Evolutionary conservation across 345 rosid genomes (phyloP), one percentile per base, ranked within the genome.

Genomic region (Rhizophora mangle): DNA sequence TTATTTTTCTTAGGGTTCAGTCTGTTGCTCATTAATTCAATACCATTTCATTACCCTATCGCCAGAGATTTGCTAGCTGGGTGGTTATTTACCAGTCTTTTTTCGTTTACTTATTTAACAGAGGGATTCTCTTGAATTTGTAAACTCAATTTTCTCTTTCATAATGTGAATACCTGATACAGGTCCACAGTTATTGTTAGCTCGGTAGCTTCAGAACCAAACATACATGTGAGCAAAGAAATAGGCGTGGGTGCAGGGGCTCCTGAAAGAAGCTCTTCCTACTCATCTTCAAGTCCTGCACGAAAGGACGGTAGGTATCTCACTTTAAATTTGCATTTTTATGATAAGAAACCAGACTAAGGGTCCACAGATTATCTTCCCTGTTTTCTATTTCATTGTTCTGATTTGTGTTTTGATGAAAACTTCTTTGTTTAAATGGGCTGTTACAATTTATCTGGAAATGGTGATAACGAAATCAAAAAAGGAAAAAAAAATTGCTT

Each of bases 261-360:
- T 75, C 37, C 37, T 7, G 37, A 7, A 34, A 34, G 37, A 34
- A 34, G 9, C 37, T 26, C 64, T 22, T 64, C 47, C 47, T n/a
- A 51, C 53, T 24, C 68, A 37, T 37, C 43, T 56, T 9, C 49
- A 21, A 70, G 30, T 55, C 75, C 26, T 10, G 57, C 56, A 36
- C 67, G 67, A 47, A 63, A 62, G 37, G 64, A 57, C 68, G 76
- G 82, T 82, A 62, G 37, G 46, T 63, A 9, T 26, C 30, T 26
- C 30, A 37, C 43, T 62, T 70, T 63, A 2, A 4, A 49, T 62
- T 32, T 20, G 39, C 26, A 16, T 4, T 67, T 20, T 46, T 66
- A 47, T 37, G 57, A 52, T 30, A 47, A 15, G 15, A 39, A 57
- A 15, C 61, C 16, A 13, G 27, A 64, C 60, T 60, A 55, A 6